These are phyloP conservation scores for Oenanthe javanica DNA, from an alignment of 140 eudicot species.

Conservation along the genomic window DNA sequence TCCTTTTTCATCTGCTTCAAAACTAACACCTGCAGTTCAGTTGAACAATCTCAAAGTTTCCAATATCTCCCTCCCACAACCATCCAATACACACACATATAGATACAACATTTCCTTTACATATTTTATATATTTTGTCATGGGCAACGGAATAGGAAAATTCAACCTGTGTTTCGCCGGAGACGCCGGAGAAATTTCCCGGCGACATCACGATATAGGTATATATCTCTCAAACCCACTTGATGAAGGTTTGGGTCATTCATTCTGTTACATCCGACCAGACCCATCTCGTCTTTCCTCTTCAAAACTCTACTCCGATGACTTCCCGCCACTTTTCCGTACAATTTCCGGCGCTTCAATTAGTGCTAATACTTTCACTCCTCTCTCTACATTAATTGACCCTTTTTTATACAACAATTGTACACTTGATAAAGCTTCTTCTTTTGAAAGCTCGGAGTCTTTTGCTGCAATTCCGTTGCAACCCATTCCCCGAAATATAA, in stretches of 20 bases:
- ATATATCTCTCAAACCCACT: conserved; percentile 37
- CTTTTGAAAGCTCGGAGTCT: conserved; percentile 63
- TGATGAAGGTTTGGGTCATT: conserved; percentile 80
- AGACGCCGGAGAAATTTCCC: conserved; percentile 43
- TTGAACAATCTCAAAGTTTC: background rate
- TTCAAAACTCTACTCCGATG: conserved; percentile 35
- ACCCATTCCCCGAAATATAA: conserved; percentile 49
- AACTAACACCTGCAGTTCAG: conserved; percentile 3
- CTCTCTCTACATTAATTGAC: conserved; percentile 58
- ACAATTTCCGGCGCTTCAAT: conserved; percentile 91
- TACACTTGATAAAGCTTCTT: conserved; percentile 50
- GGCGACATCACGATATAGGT: conserved; percentile 45
- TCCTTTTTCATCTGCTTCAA: background rate
- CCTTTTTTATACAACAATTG: conserved; percentile 19
- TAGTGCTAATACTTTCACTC: conserved; percentile 78
- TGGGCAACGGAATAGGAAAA: conserved; percentile 86
- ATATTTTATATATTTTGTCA: conserved; percentile 4
- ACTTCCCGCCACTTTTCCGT: conserved; percentile 47
- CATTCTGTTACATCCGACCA: conserved; percentile 71
- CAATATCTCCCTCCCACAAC: background rate
- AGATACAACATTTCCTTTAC: background rate
- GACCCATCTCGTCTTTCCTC: conserved; percentile 29
- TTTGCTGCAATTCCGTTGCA: conserved; percentile 79
- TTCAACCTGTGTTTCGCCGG: conserved; percentile 70
- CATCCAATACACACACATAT: no score